Conservation (phyloP, 192 early-diverging fungal genomes). For the Podila epigama region DNA sequence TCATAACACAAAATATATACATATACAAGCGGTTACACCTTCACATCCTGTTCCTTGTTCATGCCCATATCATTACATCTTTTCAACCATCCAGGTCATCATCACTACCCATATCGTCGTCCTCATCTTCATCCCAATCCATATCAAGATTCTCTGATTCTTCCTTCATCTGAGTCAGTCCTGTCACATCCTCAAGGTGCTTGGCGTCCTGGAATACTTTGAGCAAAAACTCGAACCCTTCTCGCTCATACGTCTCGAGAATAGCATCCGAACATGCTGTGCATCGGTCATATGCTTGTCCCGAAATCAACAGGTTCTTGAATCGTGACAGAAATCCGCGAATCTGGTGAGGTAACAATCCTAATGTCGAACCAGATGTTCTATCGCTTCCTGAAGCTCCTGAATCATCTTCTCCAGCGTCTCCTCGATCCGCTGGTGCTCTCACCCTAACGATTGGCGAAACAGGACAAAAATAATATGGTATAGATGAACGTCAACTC, state of each 20-base stretch:
- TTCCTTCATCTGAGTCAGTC: constrained; percentile 78
- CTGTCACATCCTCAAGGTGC: constrained; percentile 88
- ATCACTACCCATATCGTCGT: constrained; percentile 37
- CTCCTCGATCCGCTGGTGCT: constrained; percentile 58
- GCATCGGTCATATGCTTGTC: constrained; percentile 87
- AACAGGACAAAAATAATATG: neutral
- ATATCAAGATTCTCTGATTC: constrained; percentile 82
- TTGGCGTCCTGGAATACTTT: constrained; percentile 76
- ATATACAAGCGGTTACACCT: too few relatives aligned
- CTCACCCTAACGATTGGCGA: constrained; percentile 1
- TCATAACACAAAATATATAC: too few relatives aligned
- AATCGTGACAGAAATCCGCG: constrained; percentile 90
- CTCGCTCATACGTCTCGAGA: constrained; percentile 65
- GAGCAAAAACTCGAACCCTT: constrained; percentile 79
- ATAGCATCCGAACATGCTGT: constrained; percentile 87
- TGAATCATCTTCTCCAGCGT: neutral
- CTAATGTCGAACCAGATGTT: constrained; percentile 61
- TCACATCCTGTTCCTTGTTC: too few relatives aligned
- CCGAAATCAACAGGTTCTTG: constrained; percentile 82
- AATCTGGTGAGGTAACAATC: constrained; percentile 94
- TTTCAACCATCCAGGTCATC: too few relatives aligned
- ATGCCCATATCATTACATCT: too few relatives aligned
- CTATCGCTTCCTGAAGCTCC: too few relatives aligned
- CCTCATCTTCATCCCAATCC: constrained; percentile 77
- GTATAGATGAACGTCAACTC: too few relatives aligned